These are phyloP conservation scores for Torulaspora indica DNA, from an alignment of 805 yeast species.

Conservation along the genomic window DNA sequence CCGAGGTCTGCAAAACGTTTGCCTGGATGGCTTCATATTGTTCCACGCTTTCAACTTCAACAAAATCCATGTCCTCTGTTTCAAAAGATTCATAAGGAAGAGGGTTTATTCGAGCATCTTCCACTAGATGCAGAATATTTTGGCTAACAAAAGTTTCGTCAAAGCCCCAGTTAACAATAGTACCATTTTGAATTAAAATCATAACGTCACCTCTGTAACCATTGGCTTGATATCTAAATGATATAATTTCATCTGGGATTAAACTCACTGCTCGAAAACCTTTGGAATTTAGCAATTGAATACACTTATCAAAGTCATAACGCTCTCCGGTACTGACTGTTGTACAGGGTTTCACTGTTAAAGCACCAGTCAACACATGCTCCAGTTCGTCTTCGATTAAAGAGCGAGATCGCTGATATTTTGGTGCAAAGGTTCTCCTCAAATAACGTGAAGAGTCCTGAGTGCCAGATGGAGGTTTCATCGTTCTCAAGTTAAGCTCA, in stretches of 20 bases:
- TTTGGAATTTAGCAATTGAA: constrained; percentile 28
- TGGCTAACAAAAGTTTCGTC: constrained; percentile 48
- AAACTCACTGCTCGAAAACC: constrained; percentile 41
- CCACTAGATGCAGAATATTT: constrained; percentile 50
- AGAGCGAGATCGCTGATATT: constrained; percentile 6
- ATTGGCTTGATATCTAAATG: constrained; percentile 41
- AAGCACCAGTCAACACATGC: constrained; percentile 4
- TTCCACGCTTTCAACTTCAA: constrained; percentile 39
- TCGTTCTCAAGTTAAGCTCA: constrained; percentile 12
- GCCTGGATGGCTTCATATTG: constrained; percentile 13
- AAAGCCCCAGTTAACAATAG: constrained; percentile 81
- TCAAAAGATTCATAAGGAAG: constrained; percentile 46
- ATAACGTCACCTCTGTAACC: constrained; percentile 51
- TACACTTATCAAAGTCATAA: constrained; percentile 52
- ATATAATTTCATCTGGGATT: constrained; percentile 67
- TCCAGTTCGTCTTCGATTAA: constrained; percentile 9
- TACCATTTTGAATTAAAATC: constrained; percentile 63
- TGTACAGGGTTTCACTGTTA: constrained; percentile 46
- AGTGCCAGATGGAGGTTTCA: constrained; percentile 18
- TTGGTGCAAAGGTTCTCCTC: constrained; percentile 22
- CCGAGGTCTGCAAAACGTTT: constrained; percentile 3
- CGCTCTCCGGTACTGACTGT: constrained; percentile 69
- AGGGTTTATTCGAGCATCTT: constrained; percentile 44
- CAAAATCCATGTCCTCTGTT: constrained; percentile 82
- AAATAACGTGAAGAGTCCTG: constrained; percentile 17